phyloP scores from a whole-genome alignment of 2,329 filamentous ascomycete species.

The Akanthomyces muscarius region DNA sequence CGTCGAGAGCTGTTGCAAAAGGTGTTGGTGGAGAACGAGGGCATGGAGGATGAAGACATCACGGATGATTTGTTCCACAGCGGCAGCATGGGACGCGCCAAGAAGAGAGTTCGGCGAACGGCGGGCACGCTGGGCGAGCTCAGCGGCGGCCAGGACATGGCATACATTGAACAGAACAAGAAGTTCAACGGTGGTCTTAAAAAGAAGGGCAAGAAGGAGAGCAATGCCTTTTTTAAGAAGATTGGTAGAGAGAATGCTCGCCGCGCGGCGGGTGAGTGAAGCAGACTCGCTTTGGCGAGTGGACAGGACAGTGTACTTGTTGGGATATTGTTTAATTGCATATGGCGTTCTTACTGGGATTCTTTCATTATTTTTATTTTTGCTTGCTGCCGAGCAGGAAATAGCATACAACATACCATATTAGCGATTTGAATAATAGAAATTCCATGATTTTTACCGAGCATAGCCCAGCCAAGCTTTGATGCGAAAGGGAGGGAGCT shows the following conservation, averaged over 20 bases:
- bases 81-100: slow-evolving; percentile 43
- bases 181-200: slow-evolving; percentile 51
- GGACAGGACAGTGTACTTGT: background rate
- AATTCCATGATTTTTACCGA: too few species aligned
- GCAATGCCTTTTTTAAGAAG: slow-evolving; percentile 40
- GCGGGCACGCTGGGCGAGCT: slow-evolving; percentile 83
- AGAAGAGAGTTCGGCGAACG: slow-evolving; percentile 67
- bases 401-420: background rate
- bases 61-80: slow-evolving; percentile 40
- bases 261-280: slow-evolving; percentile 31
- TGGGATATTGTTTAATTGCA: background rate
- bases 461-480: too few species aligned
- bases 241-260: slow-evolving; percentile 39
- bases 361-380: too few species aligned
- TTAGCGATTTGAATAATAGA: background rate
- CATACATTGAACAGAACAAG: slow-evolving; percentile 84
- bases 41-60: slow-evolving; percentile 67
- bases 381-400: background rate
- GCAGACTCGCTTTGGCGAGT: background rate
- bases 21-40: slow-evolving; percentile 83
- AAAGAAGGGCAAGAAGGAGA: slow-evolving; percentile 38
- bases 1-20: slow-evolving; percentile 83
- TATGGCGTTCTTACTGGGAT: background rate
- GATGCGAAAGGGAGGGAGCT: too few species aligned
- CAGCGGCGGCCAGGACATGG: slow-evolving; percentile 93